Conservation (phyloP, 2,329 filamentous ascomycete genomes). For the Phyllosticta paracitricarpa region DNA sequence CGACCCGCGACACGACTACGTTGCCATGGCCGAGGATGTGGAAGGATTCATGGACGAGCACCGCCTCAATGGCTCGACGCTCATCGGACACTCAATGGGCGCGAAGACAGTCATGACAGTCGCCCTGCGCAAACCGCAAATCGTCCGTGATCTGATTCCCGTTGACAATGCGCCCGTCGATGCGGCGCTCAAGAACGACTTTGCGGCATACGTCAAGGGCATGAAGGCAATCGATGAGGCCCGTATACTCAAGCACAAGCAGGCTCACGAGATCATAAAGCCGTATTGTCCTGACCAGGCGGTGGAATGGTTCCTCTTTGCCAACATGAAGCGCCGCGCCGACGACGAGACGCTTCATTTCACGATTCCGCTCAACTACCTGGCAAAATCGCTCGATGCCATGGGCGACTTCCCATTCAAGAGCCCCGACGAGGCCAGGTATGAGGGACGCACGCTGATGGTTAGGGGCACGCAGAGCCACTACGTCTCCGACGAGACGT, state of each 20-base stretch:
- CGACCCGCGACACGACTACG: constrained; percentile 64
- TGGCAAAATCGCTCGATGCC: constrained; percentile 58
- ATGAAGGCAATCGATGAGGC: constrained; percentile 74
- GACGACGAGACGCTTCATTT: constrained; percentile 55
- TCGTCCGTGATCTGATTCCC: constrained; percentile 62
- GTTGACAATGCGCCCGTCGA: constrained; percentile 92
- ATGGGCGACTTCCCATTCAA: constrained; percentile 86
- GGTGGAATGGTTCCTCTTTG: constrained; percentile 84
- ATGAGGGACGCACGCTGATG: constrained; percentile 70
- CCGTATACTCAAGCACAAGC: constrained; percentile 55
- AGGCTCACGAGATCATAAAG: constrained; percentile 70
- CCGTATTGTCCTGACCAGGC: constrained; percentile 49
- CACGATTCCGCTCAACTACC: constrained; percentile 64
- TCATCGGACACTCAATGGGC: constrained; percentile 96
- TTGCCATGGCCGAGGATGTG: constrained; percentile 72
- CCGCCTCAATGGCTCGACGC: constrained; percentile 55
- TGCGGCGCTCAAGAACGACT: constrained; percentile 61
- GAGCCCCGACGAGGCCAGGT: constrained; percentile 57
- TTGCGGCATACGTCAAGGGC: constrained; percentile 68
- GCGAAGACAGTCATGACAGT: constrained; percentile 89
- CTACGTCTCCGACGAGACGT: constrained; percentile 70
- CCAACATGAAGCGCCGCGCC: constrained; percentile 58
- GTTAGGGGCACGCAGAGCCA: constrained; percentile 65
- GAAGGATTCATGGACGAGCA: constrained; percentile 66
- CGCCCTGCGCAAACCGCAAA: constrained; percentile 58